Base-by-base conservation (phyloP, 768 basidiomycete genomes). In the Amanita fuliginea region DNA sequence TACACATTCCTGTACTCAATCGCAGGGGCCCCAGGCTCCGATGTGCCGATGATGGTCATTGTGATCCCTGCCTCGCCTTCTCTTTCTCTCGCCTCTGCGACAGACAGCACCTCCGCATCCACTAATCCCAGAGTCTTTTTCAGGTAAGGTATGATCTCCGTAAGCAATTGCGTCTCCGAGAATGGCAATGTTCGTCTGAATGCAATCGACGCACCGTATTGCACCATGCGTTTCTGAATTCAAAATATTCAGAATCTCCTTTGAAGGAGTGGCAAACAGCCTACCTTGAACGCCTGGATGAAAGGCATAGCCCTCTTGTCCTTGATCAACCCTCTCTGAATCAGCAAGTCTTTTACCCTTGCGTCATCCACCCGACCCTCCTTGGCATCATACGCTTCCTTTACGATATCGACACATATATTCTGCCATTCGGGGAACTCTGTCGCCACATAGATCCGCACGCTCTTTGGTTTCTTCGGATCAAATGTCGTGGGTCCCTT, bases 231-330 rank as follows among this genome's bases (percentile, higher is more conserved):
- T 81, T 84, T 89, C 87, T 92, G 59, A 30, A 22, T 30, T 14
- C 13, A 53, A 24, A 57, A 42, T 16, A 30, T 33, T 47, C n/a
- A 36, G 34, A 28, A 16, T 16, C 22, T n/a, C 14, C 6, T 14
- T 35, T 9, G 22, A 2, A 3, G 11, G n/a, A 28, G 35, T 14
- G 19, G 21, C 16, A 45, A 32, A 1, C 1, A 18, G 16, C 49
- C 33, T 46, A 93, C 95, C 83, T 96, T 94, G 81, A 97, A 87
- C 26, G 74, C 68, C 52, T 95, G 88, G 41, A 93, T 79, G 67
- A 95, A 97, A 5, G 94, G 94, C 95, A 97, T 98, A 36, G 77
- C 77, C 37, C 83, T 79, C 72, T 98, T 98, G 69, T 98, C 92
- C 75, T 96, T 97, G 68, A 93, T 83, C 62, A 97, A 62, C 4